A percentile compares a stretch with the other conserved stretches of the same genome.
These are phyloP conservation scores for Salix viminalis DNA, from an alignment of 345 rosid genomes.

Conservation along the genomic window DNA sequence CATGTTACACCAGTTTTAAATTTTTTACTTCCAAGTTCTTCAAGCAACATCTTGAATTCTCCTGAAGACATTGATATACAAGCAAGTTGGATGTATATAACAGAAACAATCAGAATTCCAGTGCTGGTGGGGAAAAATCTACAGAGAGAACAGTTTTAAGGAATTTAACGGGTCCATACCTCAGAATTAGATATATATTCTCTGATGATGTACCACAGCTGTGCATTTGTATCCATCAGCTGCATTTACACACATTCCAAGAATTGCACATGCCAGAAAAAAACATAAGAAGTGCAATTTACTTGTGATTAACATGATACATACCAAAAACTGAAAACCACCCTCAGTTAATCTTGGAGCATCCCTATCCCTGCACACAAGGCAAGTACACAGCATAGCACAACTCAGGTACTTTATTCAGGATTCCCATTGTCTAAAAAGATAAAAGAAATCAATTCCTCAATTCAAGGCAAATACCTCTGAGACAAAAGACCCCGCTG, in stretches of 20 bases:
- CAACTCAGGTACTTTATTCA: neutral
- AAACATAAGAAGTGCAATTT: slow-evolving; percentile 15
- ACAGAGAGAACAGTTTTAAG: slow-evolving; percentile 12
- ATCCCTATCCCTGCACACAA: slow-evolving; percentile 66
- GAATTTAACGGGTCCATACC: slow-evolving; percentile 44
- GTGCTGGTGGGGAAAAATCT: neutral
- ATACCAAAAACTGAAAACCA: slow-evolving; percentile 98
- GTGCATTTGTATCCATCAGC: slow-evolving; percentile 99
- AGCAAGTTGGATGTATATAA: neutral
- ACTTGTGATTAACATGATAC: slow-evolving; percentile 24
- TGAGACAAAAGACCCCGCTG: slow-evolving; percentile 85
- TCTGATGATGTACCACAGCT: slow-evolving; percentile 93
- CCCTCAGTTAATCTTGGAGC: slow-evolving; percentile 78
- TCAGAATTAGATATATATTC: slow-evolving; percentile 91
- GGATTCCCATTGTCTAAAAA: slow-evolving; percentile 10
- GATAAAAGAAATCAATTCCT: slow-evolving; percentile 6
- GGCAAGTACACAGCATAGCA: slow-evolving; percentile 15
- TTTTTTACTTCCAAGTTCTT: neutral
- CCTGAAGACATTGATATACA: neutral
- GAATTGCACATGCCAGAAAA: slow-evolving; percentile 14
- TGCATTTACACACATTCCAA: slow-evolving; percentile 33
- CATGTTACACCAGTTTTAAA: neutral
- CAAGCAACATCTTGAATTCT: neutral
- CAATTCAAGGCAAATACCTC: slow-evolving; percentile 37
- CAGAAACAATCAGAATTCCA: neutral